A percentile compares a stretch with the other conserved stretches of the same genome.
Conservation (phyloP, 2,329 filamentous ascomycete genomes). For the Penicillium verrucosum region DNA sequence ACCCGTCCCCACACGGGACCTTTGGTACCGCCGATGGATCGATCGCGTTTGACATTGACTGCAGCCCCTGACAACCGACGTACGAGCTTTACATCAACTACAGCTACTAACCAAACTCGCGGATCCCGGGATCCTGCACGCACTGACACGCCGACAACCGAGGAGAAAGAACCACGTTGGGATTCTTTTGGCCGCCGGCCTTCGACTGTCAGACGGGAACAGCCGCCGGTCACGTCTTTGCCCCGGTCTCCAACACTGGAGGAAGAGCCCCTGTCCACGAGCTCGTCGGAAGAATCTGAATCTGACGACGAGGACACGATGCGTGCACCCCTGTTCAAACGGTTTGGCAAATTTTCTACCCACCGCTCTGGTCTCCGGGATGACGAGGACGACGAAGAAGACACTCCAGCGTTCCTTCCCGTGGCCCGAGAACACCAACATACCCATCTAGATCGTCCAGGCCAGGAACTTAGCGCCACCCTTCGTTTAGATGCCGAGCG, state of each 20-base stretch:
- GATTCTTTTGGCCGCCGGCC: constrained; percentile 23
- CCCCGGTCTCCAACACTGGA: constrained; percentile 32
- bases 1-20: too few species aligned
- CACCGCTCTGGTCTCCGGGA: constrained; percentile 34
- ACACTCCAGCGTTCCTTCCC: constrained; percentile 47
- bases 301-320: constrained; percentile 26
- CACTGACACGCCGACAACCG: constrained; percentile 23
- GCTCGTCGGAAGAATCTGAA: constrained; percentile 33
- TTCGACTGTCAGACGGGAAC: constrained; percentile 27
- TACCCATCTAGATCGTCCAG: constrained; percentile 20
- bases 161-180: constrained; percentile 25
- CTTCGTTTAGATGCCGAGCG: constrained; percentile 37
- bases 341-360: constrained; percentile 41
- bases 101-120: constrained; percentile 30
- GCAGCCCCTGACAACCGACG: constrained; percentile 23
- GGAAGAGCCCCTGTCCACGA: constrained; percentile 35
- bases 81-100: constrained; percentile 30
- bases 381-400: constrained; percentile 45
- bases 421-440: constrained; percentile 28
- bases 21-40: not conserved
- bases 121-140: constrained; percentile 23
- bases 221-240: constrained; percentile 18
- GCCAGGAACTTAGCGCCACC: constrained; percentile 41
- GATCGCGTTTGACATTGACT: constrained; percentile 4
- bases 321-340: constrained; percentile 32